Conservation (phyloP, 2,329 filamentous ascomycete species). For the Penicillium sp. region DNA sequence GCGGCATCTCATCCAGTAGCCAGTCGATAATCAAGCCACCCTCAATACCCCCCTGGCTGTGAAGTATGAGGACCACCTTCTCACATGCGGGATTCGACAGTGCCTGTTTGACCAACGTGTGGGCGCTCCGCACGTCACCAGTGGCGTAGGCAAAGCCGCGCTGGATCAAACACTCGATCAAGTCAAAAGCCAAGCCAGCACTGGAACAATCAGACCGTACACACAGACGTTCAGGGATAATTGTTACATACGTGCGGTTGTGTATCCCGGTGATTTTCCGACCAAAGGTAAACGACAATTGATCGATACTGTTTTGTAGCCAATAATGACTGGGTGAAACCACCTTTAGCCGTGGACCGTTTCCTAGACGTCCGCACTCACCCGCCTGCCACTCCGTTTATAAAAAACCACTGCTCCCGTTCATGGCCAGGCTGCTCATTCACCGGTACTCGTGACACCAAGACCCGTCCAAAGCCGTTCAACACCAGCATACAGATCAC, state of each 20-base stretch:
- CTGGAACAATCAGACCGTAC: conserved; percentile 19
- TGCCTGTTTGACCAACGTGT: conserved; percentile 62
- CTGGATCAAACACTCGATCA: conserved; percentile 75
- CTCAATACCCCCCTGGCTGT: conserved; percentile 76
- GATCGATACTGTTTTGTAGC: conserved; percentile 69
- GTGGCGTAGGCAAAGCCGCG: conserved; percentile 73
- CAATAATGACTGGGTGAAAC: conserved; percentile 52
- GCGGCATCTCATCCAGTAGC: conserved; percentile 69
- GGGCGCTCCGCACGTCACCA: conserved; percentile 57
- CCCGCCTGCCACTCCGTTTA: conserved; percentile 64
- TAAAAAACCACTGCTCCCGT: conserved; percentile 74
- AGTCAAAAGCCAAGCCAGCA: conserved; percentile 69
- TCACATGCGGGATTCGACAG: conserved; percentile 61
- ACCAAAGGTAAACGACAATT: conserved; percentile 69
- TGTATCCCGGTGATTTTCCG: conserved; percentile 71
- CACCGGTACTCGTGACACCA: conserved; percentile 30
- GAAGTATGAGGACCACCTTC: conserved; percentile 71
- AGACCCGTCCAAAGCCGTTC: conserved; percentile 52
- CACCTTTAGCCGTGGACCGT: not conserved
- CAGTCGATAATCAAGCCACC: conserved; percentile 72
- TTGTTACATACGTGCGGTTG: conserved; percentile 60
- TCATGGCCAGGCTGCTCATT: conserved; percentile 40
- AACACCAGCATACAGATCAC: conserved; percentile 31
- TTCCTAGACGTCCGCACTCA: conserved; percentile 43
- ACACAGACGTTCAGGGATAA: rapidly evolving